Percentiles rank a stretch among this genome's conserved stretches.
Conservation (phyloP, 441 rosid genomes). For the Hura crepitans region DNA sequence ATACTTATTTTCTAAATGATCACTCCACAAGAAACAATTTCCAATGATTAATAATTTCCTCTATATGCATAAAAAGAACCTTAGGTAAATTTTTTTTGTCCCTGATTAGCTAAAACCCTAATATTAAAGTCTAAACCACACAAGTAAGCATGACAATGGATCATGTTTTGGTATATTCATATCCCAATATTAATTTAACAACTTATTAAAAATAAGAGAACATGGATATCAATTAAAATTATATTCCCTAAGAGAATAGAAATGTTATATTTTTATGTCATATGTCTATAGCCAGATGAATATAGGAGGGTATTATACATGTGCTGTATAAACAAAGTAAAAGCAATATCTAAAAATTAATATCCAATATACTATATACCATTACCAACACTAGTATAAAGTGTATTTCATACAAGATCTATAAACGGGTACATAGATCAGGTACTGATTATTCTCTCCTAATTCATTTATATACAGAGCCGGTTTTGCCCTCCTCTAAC, state of each 20-base stretch:
- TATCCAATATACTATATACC: background rate
- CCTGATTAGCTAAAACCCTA: background rate
- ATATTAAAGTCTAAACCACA: too few relatives aligned
- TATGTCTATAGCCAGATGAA: background rate
- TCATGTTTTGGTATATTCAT: background rate
- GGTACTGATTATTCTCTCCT: background rate
- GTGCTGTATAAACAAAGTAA: background rate
- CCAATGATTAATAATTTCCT: background rate
- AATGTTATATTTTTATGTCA: background rate
- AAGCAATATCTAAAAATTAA: background rate
- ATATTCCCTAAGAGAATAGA: background rate
- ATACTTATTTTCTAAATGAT: background rate
- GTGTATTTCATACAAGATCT: background rate
- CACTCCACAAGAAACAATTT: background rate
- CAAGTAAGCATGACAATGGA: background rate
- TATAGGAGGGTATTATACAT: background rate
- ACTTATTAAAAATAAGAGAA: background rate
- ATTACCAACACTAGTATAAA: background rate
- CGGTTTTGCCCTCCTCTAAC: too few relatives aligned
- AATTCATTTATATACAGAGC: too few relatives aligned
- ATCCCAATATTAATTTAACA: background rate
- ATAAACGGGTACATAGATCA: background rate
- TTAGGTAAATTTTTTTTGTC: background rate
- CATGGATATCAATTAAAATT: background rate
- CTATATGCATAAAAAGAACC: background rate